Evolutionary conservation across 108 stramenopile genomes (phyloP).

Genomic region (Cylindrotheca closterium): DNA sequence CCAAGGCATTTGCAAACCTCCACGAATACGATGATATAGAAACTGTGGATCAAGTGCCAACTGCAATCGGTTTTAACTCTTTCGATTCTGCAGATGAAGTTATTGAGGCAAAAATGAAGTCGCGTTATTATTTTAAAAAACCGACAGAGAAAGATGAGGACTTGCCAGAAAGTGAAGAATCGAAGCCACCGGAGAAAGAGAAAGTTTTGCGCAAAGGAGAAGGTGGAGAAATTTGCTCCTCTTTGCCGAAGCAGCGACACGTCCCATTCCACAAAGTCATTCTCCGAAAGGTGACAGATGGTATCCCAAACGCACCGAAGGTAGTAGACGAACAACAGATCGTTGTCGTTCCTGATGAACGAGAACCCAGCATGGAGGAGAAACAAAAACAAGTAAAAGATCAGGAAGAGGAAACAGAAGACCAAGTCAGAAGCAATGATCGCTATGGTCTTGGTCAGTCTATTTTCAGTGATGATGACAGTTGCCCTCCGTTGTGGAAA

Average conservation of each 20-base stretch:
- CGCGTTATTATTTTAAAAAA: slow-evolving; percentile 3
- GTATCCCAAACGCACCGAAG: neutral
- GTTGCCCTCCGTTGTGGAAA: slow-evolving; percentile 22
- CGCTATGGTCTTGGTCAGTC: neutral
- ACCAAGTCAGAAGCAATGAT: slow-evolving; percentile 6
- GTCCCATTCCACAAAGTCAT: neutral
- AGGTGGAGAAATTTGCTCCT: neutral
- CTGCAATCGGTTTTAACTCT: slow-evolving; percentile 21
- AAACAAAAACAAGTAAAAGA: neutral
- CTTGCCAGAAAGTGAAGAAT: neutral
- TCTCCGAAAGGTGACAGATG: neutral
- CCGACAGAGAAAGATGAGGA: neutral
- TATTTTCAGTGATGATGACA: slow-evolving; percentile 8
- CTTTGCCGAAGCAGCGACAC: neutral
- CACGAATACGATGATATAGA: slow-evolving; percentile 17
- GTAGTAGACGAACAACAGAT: neutral
- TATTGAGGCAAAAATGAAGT: neutral
- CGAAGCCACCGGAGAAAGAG: neutral
- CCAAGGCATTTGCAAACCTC: slow-evolving; percentile 15
- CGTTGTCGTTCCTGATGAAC: neutral
- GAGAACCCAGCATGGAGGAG: neutral
- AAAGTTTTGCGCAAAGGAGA: neutral
- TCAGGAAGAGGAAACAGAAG: slow-evolving; percentile 3
- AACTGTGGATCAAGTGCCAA: slow-evolving; percentile 16
- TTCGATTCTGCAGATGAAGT: slow-evolving; percentile 20